phyloP scores from a whole-genome alignment of 208 protist genomes.

The Leishmania lainsoni region DNA sequence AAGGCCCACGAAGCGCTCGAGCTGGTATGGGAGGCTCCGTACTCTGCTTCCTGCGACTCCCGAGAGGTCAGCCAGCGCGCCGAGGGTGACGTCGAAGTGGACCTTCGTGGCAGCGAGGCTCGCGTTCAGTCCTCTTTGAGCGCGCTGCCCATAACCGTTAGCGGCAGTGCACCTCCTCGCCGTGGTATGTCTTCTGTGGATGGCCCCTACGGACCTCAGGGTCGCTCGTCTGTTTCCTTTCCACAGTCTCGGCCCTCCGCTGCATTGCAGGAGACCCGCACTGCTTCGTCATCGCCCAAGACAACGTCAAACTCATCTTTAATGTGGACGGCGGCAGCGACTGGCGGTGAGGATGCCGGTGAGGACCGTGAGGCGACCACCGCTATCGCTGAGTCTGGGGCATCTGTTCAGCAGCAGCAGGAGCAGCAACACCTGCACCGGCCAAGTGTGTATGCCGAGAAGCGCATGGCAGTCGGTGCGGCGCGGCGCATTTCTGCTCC shows the following conservation, averaged over 20 bases:
- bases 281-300: not conserved
- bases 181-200: constrained; percentile 2
- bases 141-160: constrained; percentile 10
- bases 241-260: not conserved
- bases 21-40: not conserved
- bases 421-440: constrained; percentile 12
- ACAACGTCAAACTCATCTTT: not conserved
- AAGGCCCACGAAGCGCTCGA: constrained; percentile 64
- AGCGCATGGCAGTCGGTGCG: constrained; percentile 19
- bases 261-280: not conserved
- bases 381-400: not conserved
- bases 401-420: constrained; percentile 5
- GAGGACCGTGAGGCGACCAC: constrained; percentile 22
- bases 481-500: constrained; percentile 21
- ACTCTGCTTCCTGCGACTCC: not conserved
- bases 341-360: constrained; percentile 31
- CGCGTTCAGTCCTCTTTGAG: not conserved
- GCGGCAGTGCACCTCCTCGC: not conserved
- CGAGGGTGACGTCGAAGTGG: not conserved
- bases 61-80: not conserved
- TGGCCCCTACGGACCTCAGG: constrained; percentile 5
- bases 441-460: constrained; percentile 23
- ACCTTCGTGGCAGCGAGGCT: not conserved
- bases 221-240: not conserved
- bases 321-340: not conserved